Evolutionary conservation across 257 asterid species (phyloP).

Genomic region (Euphrasia confusa): DNA sequence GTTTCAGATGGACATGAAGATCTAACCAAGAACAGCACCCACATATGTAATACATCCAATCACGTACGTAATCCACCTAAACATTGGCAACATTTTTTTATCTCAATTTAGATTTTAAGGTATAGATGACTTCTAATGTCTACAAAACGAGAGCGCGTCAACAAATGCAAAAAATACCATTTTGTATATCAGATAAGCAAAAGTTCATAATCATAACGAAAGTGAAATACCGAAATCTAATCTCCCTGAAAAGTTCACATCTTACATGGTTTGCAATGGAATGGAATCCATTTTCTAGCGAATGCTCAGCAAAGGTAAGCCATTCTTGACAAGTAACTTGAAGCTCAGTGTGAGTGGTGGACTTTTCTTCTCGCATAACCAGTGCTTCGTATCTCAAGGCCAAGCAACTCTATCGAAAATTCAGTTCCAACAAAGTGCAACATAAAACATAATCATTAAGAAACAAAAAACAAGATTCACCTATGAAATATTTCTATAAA

Average conservation of each 20-base stretch:
- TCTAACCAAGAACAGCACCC: constrained; percentile 13
- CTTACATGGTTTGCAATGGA: constrained; percentile 65
- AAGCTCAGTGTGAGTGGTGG: constrained; percentile 42
- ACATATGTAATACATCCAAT: background rate
- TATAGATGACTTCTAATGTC: constrained; percentile 1
- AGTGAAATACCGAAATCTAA: constrained; percentile 1
- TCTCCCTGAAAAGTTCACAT: constrained; percentile 5
- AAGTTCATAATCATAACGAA: constrained; percentile 8
- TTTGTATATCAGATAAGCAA: background rate
- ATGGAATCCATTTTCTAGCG: constrained; percentile 57
- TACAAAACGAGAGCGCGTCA: constrained; percentile 17
- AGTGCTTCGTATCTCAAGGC: constrained; percentile 90
- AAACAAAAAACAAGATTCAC: background rate
- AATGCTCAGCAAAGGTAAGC: constrained; percentile 66
- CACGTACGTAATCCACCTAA: constrained; percentile 9
- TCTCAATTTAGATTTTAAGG: constrained; percentile 1
- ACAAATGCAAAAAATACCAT: background rate
- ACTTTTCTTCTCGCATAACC: constrained; percentile 62
- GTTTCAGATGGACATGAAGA: background rate
- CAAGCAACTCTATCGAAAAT: constrained; percentile 59
- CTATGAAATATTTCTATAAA: background rate
- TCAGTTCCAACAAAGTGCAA: constrained; percentile 7
- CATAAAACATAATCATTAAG: background rate
- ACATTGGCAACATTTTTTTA: background rate
- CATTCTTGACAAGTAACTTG: constrained; percentile 64